Evolutionary conservation across 768 basidiomycete species (phyloP), one percentile per base, ranked within the genome.

Genomic region (Neoboletus magnificus): DNA sequence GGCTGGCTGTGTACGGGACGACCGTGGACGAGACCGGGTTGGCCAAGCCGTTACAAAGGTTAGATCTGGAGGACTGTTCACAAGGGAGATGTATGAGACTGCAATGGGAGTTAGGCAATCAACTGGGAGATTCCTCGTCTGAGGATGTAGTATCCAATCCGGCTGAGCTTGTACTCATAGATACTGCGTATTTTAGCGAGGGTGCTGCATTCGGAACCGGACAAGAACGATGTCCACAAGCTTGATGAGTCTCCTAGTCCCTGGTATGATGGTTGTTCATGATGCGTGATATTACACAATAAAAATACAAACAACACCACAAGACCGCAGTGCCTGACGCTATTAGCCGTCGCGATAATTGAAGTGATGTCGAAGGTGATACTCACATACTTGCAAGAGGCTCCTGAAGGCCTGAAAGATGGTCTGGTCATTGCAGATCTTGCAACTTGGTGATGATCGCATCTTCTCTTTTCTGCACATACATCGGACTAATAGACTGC

Each of bases 1-100:
- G 88, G 82, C 82, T 20, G 86, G 86, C 62, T 90, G 87, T 65
- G 71, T 88, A 48, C 76, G 88, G 56, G 77, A 85, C 58, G 76
- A 78, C n/a, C 71, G 74, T 56, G 84, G 87, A 58, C 75, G 87
- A 58, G 64, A 70, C 25, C 84, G 80, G 79, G 75, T 89, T 37
- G 72, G 75, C 30, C 68, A 64, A n/a, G 58, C 79, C 50, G 81
- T 89, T 32, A 54, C 60, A 48, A 77, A 75, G 49, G 85, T 82
- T 39, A 79, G 87, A 49, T 57, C 62, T 30, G 74, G 69, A 20
- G 64, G 67, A 20, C 68, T 77, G 25, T 88, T 86, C 65, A 84
- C 84, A 20, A 77, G 83, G 48, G 74, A 79, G 47, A 75, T 77
- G 68, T 89, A 88, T 60, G 76, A 80, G 69, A 70, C 70, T 3